Percentiles rank a stretch among this genome's conserved stretches.
Evolutionary conservation across 768 basidiomycete genomes (phyloP).

Genomic region (Termitomyces sp.): DNA sequence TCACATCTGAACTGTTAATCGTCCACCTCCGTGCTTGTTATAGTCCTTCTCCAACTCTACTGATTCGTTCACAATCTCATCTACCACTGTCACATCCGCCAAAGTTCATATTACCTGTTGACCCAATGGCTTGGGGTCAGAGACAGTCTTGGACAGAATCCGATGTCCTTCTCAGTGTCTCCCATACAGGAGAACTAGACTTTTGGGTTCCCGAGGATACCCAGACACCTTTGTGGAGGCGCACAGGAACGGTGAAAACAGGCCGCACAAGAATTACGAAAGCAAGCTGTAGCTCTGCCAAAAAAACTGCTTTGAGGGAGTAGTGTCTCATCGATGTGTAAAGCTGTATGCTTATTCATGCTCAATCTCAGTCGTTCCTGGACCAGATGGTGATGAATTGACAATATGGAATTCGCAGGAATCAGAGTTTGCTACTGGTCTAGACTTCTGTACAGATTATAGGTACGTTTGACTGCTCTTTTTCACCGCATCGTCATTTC

Average conservation of each 20-base stretch:
- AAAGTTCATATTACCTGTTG: constrained; percentile 69
- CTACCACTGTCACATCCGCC: constrained; percentile 53
- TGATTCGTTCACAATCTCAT: constrained; percentile 44
- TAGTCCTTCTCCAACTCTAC: constrained; percentile 34
- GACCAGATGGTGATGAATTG: constrained; percentile 67
- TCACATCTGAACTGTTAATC: constrained; percentile 61
- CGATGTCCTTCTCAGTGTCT: constrained; percentile 80
- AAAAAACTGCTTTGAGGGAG: constrained; percentile 87
- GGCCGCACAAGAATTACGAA: constrained; percentile 61
- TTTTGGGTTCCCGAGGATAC: constrained; percentile 75
- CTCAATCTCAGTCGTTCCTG: constrained; percentile 52
- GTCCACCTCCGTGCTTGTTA: constrained; percentile 50
- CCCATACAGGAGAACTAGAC: constrained; percentile 72
- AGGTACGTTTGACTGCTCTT: constrained; percentile 39
- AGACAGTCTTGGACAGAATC: constrained; percentile 46
- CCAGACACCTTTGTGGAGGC: constrained; percentile 50
- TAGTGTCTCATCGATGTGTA: constrained; percentile 13
- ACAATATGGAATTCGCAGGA: constrained; percentile 97
- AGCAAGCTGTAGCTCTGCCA: constrained; percentile 85
- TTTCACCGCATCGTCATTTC: neutral
- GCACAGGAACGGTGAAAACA: constrained; percentile 75
- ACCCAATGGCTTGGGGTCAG: constrained; percentile 83
- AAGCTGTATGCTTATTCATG: constrained; percentile 9
- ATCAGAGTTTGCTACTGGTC: constrained; percentile 88
- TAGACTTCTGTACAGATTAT: constrained; percentile 70